Conservation (phyloP, 2,329 filamentous ascomycete species). For the Pseudonectria buxi region DNA sequence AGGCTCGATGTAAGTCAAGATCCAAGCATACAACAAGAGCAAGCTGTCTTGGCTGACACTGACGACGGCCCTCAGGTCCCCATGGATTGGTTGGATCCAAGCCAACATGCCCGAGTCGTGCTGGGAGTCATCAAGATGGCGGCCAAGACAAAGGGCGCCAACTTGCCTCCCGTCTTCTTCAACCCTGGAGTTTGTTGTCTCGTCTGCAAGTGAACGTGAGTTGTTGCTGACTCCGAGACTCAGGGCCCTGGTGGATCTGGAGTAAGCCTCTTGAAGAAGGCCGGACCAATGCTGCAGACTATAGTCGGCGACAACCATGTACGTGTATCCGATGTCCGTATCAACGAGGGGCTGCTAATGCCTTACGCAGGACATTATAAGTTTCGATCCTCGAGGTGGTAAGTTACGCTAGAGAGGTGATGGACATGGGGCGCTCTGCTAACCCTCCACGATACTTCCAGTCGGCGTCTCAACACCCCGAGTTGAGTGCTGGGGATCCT, state of each 20-base stretch:
- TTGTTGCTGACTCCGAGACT: not conserved
- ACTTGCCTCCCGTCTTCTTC: conserved; percentile 26
- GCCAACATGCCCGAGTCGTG: conserved; percentile 21
- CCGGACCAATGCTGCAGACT: conserved; percentile 31
- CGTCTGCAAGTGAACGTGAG: not conserved
- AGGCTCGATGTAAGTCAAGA: conserved; percentile 24
- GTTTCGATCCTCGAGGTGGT: conserved; percentile 45
- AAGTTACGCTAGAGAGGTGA: conserved; percentile 10
- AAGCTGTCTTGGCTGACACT: not conserved
- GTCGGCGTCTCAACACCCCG: conserved; percentile 44
- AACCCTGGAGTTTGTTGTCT: conserved; percentile 27
- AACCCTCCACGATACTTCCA: conserved; percentile 2
- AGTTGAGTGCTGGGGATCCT: conserved; percentile 43
- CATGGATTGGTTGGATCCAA: conserved; percentile 28
- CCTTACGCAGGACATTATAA: conserved; percentile 37
- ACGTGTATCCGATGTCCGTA: conserved; percentile 8
- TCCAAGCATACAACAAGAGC: not conserved
- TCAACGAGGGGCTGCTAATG: not conserved
- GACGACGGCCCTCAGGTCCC: conserved; percentile 25
- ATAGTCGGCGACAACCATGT: conserved; percentile 42
- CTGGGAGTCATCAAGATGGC: conserved; percentile 27
- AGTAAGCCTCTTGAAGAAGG: conserved; percentile 26
- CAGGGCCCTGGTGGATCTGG: conserved; percentile 47
- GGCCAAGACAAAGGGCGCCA: conserved; percentile 21
- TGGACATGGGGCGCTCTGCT: too few relatives aligned